phyloP scores from a whole-genome alignment of 2,329 filamentous ascomycete species.

The Xylaria sp. region DNA sequence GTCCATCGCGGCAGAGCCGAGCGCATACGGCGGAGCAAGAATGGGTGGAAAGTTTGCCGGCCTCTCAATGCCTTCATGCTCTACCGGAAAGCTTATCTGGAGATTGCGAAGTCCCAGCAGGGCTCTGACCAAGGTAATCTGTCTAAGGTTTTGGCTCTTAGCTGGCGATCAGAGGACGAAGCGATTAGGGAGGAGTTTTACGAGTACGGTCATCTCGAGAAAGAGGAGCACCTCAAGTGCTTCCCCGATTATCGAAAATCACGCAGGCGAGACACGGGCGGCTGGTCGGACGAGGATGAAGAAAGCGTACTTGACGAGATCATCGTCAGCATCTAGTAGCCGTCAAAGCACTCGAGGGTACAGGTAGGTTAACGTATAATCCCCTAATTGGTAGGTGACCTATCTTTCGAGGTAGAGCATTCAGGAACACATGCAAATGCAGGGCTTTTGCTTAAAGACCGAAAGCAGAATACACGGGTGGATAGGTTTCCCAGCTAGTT shows the following conservation, averaged over 20 bases:
- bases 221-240: neutral
- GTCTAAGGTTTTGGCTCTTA: neutral
- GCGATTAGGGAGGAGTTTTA: neutral
- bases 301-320: neutral
- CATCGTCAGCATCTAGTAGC: neutral
- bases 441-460: neutral
- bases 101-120: neutral
- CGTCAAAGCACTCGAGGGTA: neutral
- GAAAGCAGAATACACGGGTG: no score
- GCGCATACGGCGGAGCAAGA: neutral
- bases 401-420: neutral
- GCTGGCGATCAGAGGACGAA: neutral
- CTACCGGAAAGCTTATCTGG: conserved; percentile 5
- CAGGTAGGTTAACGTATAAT: neutral
- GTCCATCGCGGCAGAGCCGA: neutral
- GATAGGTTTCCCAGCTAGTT: neutral
- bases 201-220: neutral
- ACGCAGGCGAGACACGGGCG: no score
- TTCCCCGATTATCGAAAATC: neutral
- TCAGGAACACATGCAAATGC: no score
- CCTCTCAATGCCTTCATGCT: conserved; percentile 19
- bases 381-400: neutral
- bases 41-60: neutral
- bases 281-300: neutral
- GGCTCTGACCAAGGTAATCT: neutral